A percentile compares a stretch with the other conserved stretches of the same genome.
These are phyloP conservation scores for Amylostereum areolatum DNA, from an alignment of 1,284 basidiomycete genomes.

Conservation along the genomic window DNA sequence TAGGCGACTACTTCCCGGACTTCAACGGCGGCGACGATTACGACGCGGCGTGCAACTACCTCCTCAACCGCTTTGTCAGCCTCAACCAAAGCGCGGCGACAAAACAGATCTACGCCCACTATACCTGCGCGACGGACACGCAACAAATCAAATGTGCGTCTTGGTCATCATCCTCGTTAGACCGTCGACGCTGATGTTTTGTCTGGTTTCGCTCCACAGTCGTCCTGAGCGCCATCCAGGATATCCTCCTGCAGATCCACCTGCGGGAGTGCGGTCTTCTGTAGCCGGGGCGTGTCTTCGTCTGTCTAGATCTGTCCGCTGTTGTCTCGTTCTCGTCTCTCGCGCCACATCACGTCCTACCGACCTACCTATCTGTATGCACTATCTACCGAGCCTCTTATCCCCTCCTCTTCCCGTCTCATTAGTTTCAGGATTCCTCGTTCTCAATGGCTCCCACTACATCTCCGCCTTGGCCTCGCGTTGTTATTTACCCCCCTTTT, in stretches of 20 bases:
- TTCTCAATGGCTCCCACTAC: too few relatives aligned
- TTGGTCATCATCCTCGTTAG: background rate
- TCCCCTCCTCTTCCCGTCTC: background rate
- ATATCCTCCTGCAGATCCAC: slow-evolving; percentile 78
- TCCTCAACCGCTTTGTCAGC: slow-evolving; percentile 81
- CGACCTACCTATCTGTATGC: slow-evolving; percentile 7
- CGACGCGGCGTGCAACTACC: slow-evolving; percentile 81
- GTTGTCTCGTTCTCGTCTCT: background rate
- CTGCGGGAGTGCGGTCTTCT: slow-evolving; percentile 82
- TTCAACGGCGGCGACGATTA: slow-evolving; percentile 80
- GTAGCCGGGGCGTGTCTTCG: slow-evolving; percentile 26
- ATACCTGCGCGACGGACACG: slow-evolving; percentile 87
- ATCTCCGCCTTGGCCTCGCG: too few relatives aligned
- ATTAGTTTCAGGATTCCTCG: background rate
- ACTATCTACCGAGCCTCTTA: slow-evolving; percentile 6
- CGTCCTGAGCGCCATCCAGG: slow-evolving; percentile 77
- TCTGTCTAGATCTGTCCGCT: background rate
- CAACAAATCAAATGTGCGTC: slow-evolving; percentile 80
- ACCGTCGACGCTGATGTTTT: slow-evolving; percentile 1
- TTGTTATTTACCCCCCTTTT: too few relatives aligned
- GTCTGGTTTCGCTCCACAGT: slow-evolving; percentile 36
- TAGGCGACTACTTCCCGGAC: slow-evolving; percentile 87
- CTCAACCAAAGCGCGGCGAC: slow-evolving; percentile 84
- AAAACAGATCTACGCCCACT: slow-evolving; percentile 86
- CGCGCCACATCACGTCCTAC: background rate